Percentiles rank a stretch among this genome's conserved stretches.
phyloP scores from a whole-genome alignment of 805 yeast species.

The Ogataea parapolymorpha region DNA sequence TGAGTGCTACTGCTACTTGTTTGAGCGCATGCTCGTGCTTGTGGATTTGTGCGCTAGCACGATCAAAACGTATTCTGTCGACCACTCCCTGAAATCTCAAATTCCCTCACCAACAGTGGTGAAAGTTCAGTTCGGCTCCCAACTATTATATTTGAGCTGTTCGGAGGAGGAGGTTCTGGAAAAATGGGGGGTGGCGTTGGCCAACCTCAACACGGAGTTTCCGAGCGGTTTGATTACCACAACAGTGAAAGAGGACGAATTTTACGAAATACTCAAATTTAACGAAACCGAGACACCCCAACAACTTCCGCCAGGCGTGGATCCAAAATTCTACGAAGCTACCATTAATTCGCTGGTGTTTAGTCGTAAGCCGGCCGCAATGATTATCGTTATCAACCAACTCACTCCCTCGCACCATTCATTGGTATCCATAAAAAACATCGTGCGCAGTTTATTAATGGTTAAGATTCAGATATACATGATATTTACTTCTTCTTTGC shows the following conservation, averaged over 20 bases:
- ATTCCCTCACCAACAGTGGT: constrained; percentile 17
- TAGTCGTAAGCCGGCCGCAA: constrained; percentile 26
- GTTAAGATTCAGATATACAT: constrained; percentile 29
- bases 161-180: constrained; percentile 19
- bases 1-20: constrained; percentile 28
- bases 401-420: constrained; percentile 20
- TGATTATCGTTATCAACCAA: constrained; percentile 30
- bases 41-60: constrained; percentile 8
- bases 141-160: constrained; percentile 11
- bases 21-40: constrained; percentile 24
- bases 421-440: constrained; percentile 26
- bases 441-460: constrained; percentile 27
- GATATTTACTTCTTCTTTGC: constrained; percentile 21
- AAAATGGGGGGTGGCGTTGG: constrained; percentile 33
- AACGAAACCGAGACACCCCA: not conserved
- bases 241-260: constrained; percentile 26
- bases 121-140: constrained; percentile 2
- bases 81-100: constrained; percentile 15
- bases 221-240: constrained; percentile 26
- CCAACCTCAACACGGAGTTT: constrained; percentile 22
- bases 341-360: constrained; percentile 25
- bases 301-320: constrained; percentile 25
- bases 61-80: constrained; percentile 16
- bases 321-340: constrained; percentile 29
- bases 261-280: constrained; percentile 12